These are phyloP conservation scores for Pharus latifolius DNA, from an alignment of 176 grass and related monocot species.

Conservation along the genomic window DNA sequence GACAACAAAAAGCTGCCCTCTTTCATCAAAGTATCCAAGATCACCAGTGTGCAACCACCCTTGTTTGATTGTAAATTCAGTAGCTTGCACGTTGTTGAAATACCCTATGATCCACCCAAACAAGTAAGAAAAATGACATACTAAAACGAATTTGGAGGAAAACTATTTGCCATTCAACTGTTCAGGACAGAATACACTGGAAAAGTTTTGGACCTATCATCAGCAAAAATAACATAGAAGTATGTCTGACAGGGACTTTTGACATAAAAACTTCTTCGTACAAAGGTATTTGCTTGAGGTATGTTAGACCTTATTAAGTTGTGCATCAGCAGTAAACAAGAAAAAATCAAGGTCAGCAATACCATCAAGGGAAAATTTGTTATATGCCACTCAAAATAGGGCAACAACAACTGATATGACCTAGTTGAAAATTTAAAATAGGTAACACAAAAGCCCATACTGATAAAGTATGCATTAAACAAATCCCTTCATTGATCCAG, in stretches of 20 bases:
- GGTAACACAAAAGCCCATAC: too few species aligned
- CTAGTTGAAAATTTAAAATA: too few species aligned
- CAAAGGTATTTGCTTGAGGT: background rate
- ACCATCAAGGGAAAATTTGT: too few species aligned
- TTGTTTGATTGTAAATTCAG: slow-evolving; percentile 69
- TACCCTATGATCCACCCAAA: slow-evolving; percentile 38
- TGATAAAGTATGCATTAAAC: too few species aligned
- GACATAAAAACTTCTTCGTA: background rate
- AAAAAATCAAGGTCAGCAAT: background rate
- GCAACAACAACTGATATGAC: too few species aligned
- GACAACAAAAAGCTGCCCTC: slow-evolving; percentile 74
- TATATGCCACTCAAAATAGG: too few species aligned
- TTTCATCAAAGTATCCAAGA: slow-evolving; percentile 70
- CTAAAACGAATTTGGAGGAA: background rate
- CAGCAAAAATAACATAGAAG: background rate
- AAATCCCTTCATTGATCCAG: too few species aligned
- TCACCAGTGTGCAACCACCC: slow-evolving; percentile 96
- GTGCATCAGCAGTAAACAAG: background rate
- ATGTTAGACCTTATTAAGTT: background rate
- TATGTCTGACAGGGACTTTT: background rate
- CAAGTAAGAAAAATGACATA: background rate
- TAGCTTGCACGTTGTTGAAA: slow-evolving; percentile 90
- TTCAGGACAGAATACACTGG: background rate
- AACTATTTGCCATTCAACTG: background rate
- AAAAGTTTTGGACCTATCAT: background rate